Evolutionary conservation across 306 rosid species (phyloP).

Genomic region (Purshia tridentata): DNA sequence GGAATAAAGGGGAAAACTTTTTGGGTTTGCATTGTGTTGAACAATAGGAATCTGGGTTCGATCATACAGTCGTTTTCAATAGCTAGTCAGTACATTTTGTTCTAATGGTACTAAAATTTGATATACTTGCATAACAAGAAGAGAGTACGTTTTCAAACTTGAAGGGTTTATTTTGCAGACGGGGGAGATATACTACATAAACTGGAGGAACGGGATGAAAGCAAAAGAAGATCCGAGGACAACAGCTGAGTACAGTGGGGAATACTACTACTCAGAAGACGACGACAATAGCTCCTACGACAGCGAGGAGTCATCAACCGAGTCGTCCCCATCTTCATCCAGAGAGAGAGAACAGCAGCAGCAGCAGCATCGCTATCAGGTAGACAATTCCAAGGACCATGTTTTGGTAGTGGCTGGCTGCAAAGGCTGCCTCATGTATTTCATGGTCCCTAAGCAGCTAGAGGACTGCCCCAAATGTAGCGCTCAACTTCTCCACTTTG

Average conservation of each 20-base stretch:
- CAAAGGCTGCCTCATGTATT: constrained; percentile 91
- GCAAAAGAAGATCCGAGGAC: constrained; percentile 88
- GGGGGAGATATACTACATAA: constrained; percentile 91
- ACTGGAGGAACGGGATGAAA: constrained; percentile 93
- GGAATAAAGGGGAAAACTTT: not conserved
- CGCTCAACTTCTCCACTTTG: constrained; percentile 92
- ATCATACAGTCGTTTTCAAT: not conserved
- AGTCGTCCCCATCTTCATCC: constrained; percentile 47
- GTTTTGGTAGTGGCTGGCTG: constrained; percentile 96
- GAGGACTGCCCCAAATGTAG: constrained; percentile 85
- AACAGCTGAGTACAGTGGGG: constrained; percentile 35
- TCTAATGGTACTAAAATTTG: no score
- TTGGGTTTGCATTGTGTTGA: not conserved
- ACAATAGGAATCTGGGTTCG: not conserved
- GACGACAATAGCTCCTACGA: constrained; percentile 73
- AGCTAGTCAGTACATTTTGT: not conserved
- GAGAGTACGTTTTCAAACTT: not conserved
- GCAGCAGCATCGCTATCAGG: not conserved
- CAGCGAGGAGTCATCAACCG: constrained; percentile 78
- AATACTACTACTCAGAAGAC: constrained; percentile 48
- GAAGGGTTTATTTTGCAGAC: constrained; percentile 45
- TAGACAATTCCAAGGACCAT: constrained; percentile 31
- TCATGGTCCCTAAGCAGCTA: constrained; percentile 89
- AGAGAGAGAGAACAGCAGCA: constrained; percentile 22
- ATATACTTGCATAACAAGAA: no score